Base-by-base conservation (phyloP, 2,329 filamentous ascomycete species). In the Didymosphaeria variabile region DNA sequence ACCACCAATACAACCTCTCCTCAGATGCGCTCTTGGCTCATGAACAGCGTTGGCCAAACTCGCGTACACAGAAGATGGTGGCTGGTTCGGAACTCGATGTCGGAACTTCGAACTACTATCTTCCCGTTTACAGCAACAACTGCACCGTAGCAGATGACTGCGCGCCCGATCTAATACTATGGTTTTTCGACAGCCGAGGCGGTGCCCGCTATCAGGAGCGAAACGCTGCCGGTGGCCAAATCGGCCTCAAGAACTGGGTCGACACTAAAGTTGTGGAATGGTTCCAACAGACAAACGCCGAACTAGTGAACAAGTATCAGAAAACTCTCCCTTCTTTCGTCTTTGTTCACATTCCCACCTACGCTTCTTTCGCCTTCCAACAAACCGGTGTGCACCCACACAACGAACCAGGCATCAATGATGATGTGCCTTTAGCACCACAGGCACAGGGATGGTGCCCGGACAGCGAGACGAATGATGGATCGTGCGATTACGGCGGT, bases 151-250 rank as follows among this genome's bases (percentile, higher is more conserved):
- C 26, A 8, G 42, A 47, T 5, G 15, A 54, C n/a, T 59, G 57
- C 32, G 36, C 46, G 12, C 52, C 62, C 6, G 81, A 55, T 55
- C 82, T 85, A 0, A 67, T 91, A 0, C 79, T 92, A 1, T 92
- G 88, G 88, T 91, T 91, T 77, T 91, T 92, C 68, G 90, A 91
- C 69, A 63, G 59, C 21, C 55, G 54, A 23, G 63, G 60, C 44
- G 65, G 65, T 8, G 42, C 40, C 15, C 19, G 21, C 5, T 64
- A 58, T 21, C 53, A 56, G 50, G 59, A 57, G 57, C 58, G 58
- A 47, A 47, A 55, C 21, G 40, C 40, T n/a, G 45, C 21, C 7
- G 58, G 58, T 21, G 36, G 51, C 8, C 52, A 57, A 40, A 57
- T 55, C 19, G 57, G 57, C 13, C 57, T 47, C 21, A 10, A 52